Evolutionary conservation across 495 filamentous ascomycete genomes (phyloP), one percentile per base, ranked within the genome.

Genomic region (Penicillium tannophilum): DNA sequence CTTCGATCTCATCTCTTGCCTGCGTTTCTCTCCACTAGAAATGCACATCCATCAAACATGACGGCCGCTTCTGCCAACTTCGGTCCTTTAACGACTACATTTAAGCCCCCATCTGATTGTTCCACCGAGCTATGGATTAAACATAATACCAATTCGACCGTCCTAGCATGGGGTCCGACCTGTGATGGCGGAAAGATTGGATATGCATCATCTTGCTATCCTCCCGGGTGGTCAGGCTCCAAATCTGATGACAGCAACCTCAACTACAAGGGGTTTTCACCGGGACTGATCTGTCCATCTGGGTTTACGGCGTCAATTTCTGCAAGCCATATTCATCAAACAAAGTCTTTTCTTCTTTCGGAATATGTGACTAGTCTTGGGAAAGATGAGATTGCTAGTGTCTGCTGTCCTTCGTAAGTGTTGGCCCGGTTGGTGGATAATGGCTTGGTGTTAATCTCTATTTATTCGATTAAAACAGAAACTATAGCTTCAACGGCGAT

Each of bases 401-500:
- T 56, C 10, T 62, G 59, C 26, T 62, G 59, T 54, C 59, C 59
- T 5, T 47, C 41, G 59, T 62, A 26, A 57, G 59, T 56, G 12
- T 33, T 23, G 2, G 20, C 20, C 20, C 20, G 20, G 20, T 23
- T 23, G 20, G 20, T 23, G 20, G 20, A 23, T 2, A 23, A 2
- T 23, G 20, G 20, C 2, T 23, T 23, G 20, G 20, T 23, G 20
- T 23, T 23, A 23, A 23, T 23, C 1, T 23, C 20, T 23, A 23
- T 23, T 23, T 23, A 23, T n/a, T 19, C 36, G 16, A 33, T 50
- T 1, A 43, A 23, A 42, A 9, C 31, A 60, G 58, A 26, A 28
- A 31, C 17, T 60, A 55, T 30, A 28, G 30, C 36, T 60, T 30
- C 23, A 35, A 36, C 30, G 58, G 58, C 19, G 17, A 56, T 10